Base-by-base conservation (phyloP, 306 rosid species). In the Fragaria nilgerrensis region DNA sequence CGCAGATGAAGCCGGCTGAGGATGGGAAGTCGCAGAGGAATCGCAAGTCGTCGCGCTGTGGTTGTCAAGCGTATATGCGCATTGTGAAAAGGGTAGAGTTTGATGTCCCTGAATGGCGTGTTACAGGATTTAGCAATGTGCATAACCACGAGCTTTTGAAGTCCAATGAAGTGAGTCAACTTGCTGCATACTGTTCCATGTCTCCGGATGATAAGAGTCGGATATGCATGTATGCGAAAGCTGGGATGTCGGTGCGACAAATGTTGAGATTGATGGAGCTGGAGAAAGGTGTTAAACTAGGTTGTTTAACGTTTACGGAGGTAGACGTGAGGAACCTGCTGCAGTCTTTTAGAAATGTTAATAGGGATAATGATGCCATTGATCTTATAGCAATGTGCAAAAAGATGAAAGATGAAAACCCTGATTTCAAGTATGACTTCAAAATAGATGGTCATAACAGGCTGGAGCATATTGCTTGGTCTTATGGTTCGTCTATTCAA, bases 31-130 rank as follows among this genome's bases (percentile, higher is more conserved):
- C 82, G 85, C 97, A 93, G 81, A 90, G 97, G 76, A 93, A 93
- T 82, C 88, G 96, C 69, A 89, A 89, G 78, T 93, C 96, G 0
- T 80, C 93, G 32, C 90, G 97, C 62, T 93, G 96, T 58, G 97
- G 97, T 37, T 93, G 97, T 55, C 94, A 88, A 72, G 96, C 97
- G 58, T 90, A 87, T 71, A 70, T 93, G 90, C 92, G 97, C 32
- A 90, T 93, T 75, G 97, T 93, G 50, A 93, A 89, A 80, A 85
- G 88, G 76, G 84, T 89, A 22, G 94, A 85, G 71, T 89, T 88
- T 86, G 97, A 93, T 75, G 91, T 90, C 67, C 93, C 96, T 45
- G 97, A 90, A 84, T 93, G 97, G 97, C 96, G 96, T 50, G 85
- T 93, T 65, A 90, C 94, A n/a, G 97, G 96, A 23, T 93, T 93